Percentiles rank a stretch among this genome's conserved stretches.
These are phyloP conservation scores for Salmacisia buchloeana DNA, from an alignment of 1,284 basidiomycete species.

Conservation along the genomic window DNA sequence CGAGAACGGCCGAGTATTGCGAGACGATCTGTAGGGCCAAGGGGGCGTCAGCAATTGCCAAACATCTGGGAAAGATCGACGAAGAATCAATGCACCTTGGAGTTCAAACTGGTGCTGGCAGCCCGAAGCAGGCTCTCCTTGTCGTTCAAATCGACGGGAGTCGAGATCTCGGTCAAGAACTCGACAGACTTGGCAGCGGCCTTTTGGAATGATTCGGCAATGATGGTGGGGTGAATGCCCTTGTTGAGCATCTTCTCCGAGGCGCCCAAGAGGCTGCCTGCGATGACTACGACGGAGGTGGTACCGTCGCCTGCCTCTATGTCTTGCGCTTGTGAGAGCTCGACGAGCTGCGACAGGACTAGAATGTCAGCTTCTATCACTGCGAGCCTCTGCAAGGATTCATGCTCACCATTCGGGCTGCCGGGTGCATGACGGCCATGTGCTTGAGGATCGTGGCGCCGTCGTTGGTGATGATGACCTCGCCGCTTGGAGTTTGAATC, in stretches of 20 bases:
- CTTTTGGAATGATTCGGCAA: slow-evolving; percentile 90
- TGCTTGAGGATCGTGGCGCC: slow-evolving; percentile 97
- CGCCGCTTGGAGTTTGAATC: slow-evolving; percentile 93
- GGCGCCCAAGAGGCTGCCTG: slow-evolving; percentile 83
- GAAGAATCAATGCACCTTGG: slow-evolving; percentile 62
- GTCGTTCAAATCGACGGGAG: slow-evolving; percentile 86
- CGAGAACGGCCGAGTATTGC: slow-evolving; percentile 94
- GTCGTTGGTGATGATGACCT: slow-evolving; percentile 97
- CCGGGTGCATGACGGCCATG: slow-evolving; percentile 94
- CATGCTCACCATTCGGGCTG: slow-evolving; percentile 79
- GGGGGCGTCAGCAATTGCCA: neutral
- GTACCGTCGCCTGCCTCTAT: slow-evolving; percentile 98
- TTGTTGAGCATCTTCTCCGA: slow-evolving; percentile 96
- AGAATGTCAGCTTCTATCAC: neutral
- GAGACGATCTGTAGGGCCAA: slow-evolving; percentile 73
- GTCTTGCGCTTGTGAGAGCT: slow-evolving; percentile 96
- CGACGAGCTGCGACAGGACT: slow-evolving; percentile 57
- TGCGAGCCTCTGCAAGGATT: neutral
- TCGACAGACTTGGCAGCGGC: slow-evolving; percentile 91
- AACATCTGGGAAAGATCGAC: neutral
- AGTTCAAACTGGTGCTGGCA: slow-evolving; percentile 91
- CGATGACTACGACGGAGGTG: slow-evolving; percentile 95
- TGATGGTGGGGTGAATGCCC: slow-evolving; percentile 91
- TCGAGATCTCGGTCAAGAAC: slow-evolving; percentile 85
- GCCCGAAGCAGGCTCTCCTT: slow-evolving; percentile 79